phyloP scores from a whole-genome alignment of 306 rosid genomes.

The Corylus americana region DNA sequence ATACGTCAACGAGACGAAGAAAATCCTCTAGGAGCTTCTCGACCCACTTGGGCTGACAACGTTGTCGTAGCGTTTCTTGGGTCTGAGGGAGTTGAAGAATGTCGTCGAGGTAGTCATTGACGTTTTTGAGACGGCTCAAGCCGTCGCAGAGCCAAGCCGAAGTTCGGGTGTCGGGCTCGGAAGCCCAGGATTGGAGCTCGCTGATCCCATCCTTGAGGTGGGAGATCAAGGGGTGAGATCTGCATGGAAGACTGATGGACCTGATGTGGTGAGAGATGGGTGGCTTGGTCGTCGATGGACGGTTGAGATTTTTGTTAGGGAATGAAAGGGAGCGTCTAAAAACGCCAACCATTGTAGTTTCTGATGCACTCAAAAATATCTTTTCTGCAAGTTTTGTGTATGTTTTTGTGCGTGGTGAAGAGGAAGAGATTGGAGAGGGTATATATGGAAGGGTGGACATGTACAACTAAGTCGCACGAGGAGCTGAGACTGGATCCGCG shows the following conservation, averaged over 20 bases:
- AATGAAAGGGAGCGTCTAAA: slow-evolving; percentile 79
- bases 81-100: slow-evolving; percentile 77
- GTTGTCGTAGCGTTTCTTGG: slow-evolving; percentile 62
- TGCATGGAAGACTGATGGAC: slow-evolving; percentile 87
- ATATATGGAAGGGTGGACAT: slow-evolving; percentile 8
- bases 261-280: slow-evolving; percentile 66
- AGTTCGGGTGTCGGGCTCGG: slow-evolving; percentile 31
- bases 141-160: slow-evolving; percentile 51
- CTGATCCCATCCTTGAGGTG: slow-evolving; percentile 61
- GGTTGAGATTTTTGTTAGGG: slow-evolving; percentile 66
- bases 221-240: slow-evolving; percentile 84
- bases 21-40: slow-evolving; percentile 72
- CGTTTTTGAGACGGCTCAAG: slow-evolving; percentile 49
- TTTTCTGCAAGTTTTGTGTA: not conserved
- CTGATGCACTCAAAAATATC: too few relatives aligned
- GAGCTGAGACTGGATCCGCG: slow-evolving; percentile 20
- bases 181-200: slow-evolving; percentile 45
- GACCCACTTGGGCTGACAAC: slow-evolving; percentile 39
- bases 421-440: not conserved
- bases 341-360: slow-evolving; percentile 66
- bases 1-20: slow-evolving; percentile 67
- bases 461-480: slow-evolving; percentile 19
- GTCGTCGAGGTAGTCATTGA: slow-evolving; percentile 63
- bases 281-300: slow-evolving; percentile 42
- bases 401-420: not conserved